A percentile compares a stretch with the other conserved stretches of the same genome.
Conservation (phyloP, 352 stramenopile species). For the Pythium vanterpoolii region DNA sequence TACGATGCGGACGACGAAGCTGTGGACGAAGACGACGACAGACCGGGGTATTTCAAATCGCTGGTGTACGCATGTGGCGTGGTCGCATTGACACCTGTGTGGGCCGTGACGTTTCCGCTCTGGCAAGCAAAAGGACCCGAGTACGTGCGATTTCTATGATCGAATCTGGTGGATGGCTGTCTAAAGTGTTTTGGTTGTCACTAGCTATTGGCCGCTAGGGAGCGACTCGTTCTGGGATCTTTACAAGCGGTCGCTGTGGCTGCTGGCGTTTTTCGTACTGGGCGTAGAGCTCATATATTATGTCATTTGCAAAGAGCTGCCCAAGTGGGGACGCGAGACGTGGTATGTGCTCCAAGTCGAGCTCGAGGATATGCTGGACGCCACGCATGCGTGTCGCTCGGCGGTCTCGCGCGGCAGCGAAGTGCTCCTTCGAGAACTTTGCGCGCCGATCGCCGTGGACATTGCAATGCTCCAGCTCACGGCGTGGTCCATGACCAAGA, state of each 20-base stretch:
- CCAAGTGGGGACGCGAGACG: constrained; percentile 36
- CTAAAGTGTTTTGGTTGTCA: background rate
- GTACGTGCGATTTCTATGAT: constrained; percentile 28
- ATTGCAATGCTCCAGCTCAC: constrained; percentile 35
- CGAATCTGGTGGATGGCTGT: background rate
- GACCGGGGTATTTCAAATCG: constrained; percentile 44
- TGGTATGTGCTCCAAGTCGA: constrained; percentile 41
- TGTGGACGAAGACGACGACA: background rate
- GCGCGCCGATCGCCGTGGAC: constrained; percentile 53
- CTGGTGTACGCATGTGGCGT: constrained; percentile 52
- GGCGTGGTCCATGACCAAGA: constrained; percentile 45
- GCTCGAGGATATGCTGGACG: constrained; percentile 33
- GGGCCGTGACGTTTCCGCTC: constrained; percentile 51
- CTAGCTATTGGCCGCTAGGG: constrained; percentile 48
- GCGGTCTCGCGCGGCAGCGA: constrained; percentile 43
- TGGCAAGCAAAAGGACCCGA: constrained; percentile 47
- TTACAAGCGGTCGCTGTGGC: constrained; percentile 35
- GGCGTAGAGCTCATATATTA: constrained; percentile 57
- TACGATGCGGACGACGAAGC: constrained; percentile 5
- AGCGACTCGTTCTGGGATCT: constrained; percentile 55
- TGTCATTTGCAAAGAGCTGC: constrained; percentile 54
- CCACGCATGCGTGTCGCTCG: constrained; percentile 34
- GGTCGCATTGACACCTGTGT: constrained; percentile 49
- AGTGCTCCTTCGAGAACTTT: constrained; percentile 51
- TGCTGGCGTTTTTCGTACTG: constrained; percentile 45